A percentile compares a stretch with the other conserved stretches of the same genome.
These are phyloP conservation scores for Suillus subluteus DNA, from an alignment of 768 basidiomycete genomes.

Conservation along the genomic window DNA sequence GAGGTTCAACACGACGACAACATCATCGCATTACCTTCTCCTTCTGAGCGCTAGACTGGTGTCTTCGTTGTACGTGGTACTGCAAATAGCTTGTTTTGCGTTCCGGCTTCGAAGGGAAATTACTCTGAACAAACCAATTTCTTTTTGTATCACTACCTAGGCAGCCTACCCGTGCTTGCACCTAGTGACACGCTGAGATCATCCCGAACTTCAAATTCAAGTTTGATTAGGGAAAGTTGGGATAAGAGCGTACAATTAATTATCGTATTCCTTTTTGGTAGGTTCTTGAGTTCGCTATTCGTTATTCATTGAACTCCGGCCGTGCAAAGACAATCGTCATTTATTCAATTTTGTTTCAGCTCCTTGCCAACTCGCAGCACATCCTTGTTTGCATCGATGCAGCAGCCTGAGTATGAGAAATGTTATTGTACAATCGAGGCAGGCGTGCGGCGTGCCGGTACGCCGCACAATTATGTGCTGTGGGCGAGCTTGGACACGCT, in stretches of 20 bases:
- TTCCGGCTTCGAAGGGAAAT: neutral
- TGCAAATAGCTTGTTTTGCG: neutral
- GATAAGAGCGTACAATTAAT: neutral
- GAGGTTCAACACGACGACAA: too few species aligned
- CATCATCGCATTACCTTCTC: too few species aligned
- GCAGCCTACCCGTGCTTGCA: neutral
- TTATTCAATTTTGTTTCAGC: too few species aligned
- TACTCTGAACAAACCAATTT: neutral
- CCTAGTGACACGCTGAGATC: neutral
- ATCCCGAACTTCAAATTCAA: neutral
- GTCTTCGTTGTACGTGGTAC: neutral
- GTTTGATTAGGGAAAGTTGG: neutral
- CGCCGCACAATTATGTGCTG: neutral
- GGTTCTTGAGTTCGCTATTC: neutral
- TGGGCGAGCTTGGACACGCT: neutral
- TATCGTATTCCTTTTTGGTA: neutral
- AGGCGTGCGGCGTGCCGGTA: neutral
- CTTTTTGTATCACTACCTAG: neutral
- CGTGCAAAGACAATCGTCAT: neutral
- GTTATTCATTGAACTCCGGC: neutral
- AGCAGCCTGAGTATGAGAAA: neutral
- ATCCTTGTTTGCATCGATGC: neutral
- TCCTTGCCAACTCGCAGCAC: neutral
- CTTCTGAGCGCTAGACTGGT: too few species aligned
- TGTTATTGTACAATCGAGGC: neutral